These are phyloP conservation scores for Rhodotorula taiwanensis DNA, from an alignment of 768 basidiomycete genomes.

Conservation along the genomic window DNA sequence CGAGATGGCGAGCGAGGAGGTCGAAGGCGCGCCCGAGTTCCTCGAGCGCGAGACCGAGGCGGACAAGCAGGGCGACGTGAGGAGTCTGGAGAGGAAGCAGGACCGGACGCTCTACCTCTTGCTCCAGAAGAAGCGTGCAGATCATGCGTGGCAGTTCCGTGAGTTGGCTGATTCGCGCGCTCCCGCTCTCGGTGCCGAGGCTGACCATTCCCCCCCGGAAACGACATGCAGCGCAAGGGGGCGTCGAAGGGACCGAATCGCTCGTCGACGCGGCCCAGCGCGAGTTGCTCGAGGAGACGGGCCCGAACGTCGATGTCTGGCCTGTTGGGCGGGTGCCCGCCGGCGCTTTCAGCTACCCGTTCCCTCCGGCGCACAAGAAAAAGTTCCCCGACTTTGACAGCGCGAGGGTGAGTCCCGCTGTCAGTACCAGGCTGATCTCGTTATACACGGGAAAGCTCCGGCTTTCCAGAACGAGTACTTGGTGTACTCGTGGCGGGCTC, in stretches of 20 bases:
- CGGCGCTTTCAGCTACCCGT: conserved; percentile 60
- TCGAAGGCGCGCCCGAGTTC: conserved; percentile 48
- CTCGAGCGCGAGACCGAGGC: conserved; percentile 49
- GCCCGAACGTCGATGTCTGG: conserved; percentile 84
- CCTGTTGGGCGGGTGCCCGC: conserved; percentile 83
- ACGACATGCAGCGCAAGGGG: conserved; percentile 37
- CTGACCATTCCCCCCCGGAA: background rate
- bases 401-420: conserved; percentile 25
- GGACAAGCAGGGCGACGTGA: conserved; percentile 57
- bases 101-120: conserved; percentile 85
- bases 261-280: conserved; percentile 62
- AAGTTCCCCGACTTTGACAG: conserved; percentile 19
- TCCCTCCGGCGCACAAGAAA: conserved; percentile 36
- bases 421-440: background rate
- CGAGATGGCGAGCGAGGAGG: conserved; percentile 51
- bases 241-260: conserved; percentile 29
- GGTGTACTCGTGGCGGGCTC: no score
- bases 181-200: background rate
- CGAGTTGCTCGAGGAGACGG: conserved; percentile 64
- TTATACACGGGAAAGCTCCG: no score
- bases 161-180: conserved; percentile 5
- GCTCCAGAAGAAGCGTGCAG: conserved; percentile 53
- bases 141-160: conserved; percentile 56
- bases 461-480: no score
- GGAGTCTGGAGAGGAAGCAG: conserved; percentile 71